Evolutionary conservation across 352 stramenopile genomes (phyloP), one percentile per base, ranked within the genome.

Genomic region (Globisporangium acanthophoron): DNA sequence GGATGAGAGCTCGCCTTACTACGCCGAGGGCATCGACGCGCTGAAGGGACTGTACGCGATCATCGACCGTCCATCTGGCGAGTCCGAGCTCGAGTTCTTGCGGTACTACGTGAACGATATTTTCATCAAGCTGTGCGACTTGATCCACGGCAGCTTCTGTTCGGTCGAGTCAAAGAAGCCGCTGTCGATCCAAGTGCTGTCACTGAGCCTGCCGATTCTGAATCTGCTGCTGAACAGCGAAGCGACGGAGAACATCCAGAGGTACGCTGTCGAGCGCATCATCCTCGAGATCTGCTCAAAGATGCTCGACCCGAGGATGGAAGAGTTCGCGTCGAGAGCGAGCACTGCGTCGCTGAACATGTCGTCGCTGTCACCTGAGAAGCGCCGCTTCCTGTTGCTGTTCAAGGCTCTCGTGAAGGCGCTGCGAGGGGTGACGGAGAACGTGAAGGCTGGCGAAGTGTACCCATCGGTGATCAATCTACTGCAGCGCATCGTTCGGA

Each of bases 21-120:
- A 87, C 41, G 68, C 65, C 20, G 73, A 88, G 51, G 84, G 86
- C 21, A 74, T 86, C 15, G 83, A 94, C 35, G 80, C 82, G 11
- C 55, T 96, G 29, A 94, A 96, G 62, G 78, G 70, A 16, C 43
- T 96, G 43, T 94, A 93, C 61, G 74, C 77, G 24, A 87, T 96
- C 31, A 74, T 86, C n/a, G 76, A 76, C 18, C 71, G 80, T 3
- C 79, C 81, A 27, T 74, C 66, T 0, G 76, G 85, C 35, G 67
- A 76, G 4, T 75, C 70, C 3, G 82, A 94, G 58, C 43, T 78
- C 13, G 60, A 82, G 20, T 94, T 94, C 64, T 58, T 94, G 52
- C 69, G 73, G 21, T 78, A 70, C n/a, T 79, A 90, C 39, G 79
- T 92, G 33, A 93, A 92, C 54, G 80, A 93, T 41, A 86, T 96